Evolutionary conservation across 139 green algal genomes (phyloP).

Genomic region (Eudorina sp.): DNA sequence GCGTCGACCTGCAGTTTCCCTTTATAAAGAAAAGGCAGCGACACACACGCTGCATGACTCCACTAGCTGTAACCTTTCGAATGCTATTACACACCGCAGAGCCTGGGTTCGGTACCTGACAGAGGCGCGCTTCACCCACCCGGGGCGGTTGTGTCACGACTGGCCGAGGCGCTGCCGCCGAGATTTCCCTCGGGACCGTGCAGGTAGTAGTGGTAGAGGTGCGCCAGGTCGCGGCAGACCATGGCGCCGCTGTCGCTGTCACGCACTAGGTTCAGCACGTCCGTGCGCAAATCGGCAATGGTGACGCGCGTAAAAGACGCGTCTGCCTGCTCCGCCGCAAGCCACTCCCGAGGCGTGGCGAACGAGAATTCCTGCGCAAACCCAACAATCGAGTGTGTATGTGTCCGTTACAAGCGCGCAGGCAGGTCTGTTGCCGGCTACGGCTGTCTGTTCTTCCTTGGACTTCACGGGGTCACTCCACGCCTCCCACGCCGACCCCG

Average conservation of each 20-base stretch:
- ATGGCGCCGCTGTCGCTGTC: slow-evolving; percentile 48
- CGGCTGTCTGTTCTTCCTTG: background rate
- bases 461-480: too few species aligned
- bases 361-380: slow-evolving; percentile 61
- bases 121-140: too few species aligned
- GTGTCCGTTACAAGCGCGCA: background rate
- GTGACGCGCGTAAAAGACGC: slow-evolving; percentile 80
- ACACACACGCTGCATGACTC: too few species aligned
- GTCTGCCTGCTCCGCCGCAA: slow-evolving; percentile 8
- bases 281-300: slow-evolving; percentile 58
- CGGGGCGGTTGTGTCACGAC: background rate
- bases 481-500: too few species aligned
- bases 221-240: slow-evolving; percentile 76
- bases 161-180: background rate
- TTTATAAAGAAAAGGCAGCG: too few species aligned
- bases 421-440: background rate
- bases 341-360: background rate
- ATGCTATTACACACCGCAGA: too few species aligned
- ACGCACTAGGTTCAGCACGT: slow-evolving; percentile 69
- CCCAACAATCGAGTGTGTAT: background rate
- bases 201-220: slow-evolving; percentile 93
- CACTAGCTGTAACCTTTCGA: too few species aligned
- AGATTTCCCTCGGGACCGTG: slow-evolving; percentile 77
- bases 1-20: too few species aligned
- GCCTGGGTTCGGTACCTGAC: too few species aligned